Base-by-base conservation (phyloP, 345 rosid genomes). In the Luvunga scandens region DNA sequence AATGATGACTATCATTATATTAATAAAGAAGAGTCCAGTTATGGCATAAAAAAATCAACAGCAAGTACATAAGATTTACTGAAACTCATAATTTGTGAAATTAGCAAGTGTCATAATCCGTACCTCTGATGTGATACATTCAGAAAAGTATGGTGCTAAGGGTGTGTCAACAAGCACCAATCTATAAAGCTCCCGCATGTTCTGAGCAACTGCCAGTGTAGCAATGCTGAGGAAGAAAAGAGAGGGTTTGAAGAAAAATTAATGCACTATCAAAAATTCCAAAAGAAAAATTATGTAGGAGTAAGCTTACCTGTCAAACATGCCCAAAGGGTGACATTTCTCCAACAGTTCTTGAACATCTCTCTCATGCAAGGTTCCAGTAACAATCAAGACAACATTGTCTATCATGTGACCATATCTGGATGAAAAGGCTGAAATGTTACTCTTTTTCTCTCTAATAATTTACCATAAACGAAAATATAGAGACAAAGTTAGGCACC, bases 371-470 rank as follows among this genome's bases (percentile, higher is more conserved):
- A 96, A 75, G 69, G 99, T 94, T 72, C 99, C 99, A 71, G 99
- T 92, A 72, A 96, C 98, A 88, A 96, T 96, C 87, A 96, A 84
- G 75, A 96, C 99, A 69, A 96, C 98, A 89, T 96, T 96, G 86
- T 96, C 99, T 82, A 96, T 96, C 99, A 96, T 96, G 84, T 96
- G 99, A 66, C 99, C 99, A 65, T 96, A 96, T 80, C 99, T 96
- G 84, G 66, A 83, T 68, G 19, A 75, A 69, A 78, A 50, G 79
- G 59, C 14, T 2, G n/a, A 39, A 8, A 80, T 16, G 13, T 66
- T 21, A 79, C 62, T 60, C 50, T 16, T 39, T 75, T 30, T 62
- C 73, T 65, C n/a, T 10, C n/a, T 30, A 64, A 55, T 7, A 0
- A 48, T 57, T 75, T 30, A 30, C 14, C 16, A 7, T 14, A 50